A percentile compares a stretch with the other conserved stretches of the same genome.
Conservation (phyloP, 1,284 basidiomycete species). For the Tylopilus sp. region DNA sequence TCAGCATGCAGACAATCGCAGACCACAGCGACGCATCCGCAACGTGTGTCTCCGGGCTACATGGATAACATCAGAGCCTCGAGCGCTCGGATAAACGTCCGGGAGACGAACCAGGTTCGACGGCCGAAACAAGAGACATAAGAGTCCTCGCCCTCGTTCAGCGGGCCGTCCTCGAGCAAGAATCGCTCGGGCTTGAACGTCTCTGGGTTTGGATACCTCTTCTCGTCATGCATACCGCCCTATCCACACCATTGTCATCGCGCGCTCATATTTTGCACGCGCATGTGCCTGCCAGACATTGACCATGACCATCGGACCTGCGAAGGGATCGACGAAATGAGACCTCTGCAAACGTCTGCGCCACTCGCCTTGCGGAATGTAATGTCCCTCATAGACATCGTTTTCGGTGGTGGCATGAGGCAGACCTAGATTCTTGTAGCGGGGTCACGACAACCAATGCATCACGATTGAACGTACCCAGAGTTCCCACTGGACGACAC, state of each 20-base stretch:
- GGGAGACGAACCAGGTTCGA: constrained; percentile 17
- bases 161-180: constrained; percentile 13
- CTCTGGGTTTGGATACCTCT: constrained; percentile 18
- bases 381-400: constrained; percentile 23
- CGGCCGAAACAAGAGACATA: constrained; percentile 27
- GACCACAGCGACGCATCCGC: constrained; percentile 27
- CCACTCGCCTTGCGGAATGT: constrained; percentile 21
- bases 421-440: not conserved
- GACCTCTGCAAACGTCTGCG: not conserved
- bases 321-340: not conserved
- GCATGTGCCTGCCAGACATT: constrained; percentile 15
- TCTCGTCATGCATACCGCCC: constrained; percentile 23
- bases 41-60: constrained; percentile 23
- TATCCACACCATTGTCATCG: constrained; percentile 2
- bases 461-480: constrained; percentile 12
- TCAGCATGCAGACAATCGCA: constrained; percentile 22
- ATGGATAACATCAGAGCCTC: not conserved
- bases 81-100: not conserved
- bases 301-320: not conserved
- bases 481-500: constrained; percentile 16
- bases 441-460: too few relatives aligned
- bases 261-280: not conserved
- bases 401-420: constrained; percentile 17
- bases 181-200: constrained; percentile 26
- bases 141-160: constrained; percentile 16